Conservation (phyloP, 345 rosid genomes). For the Aquilaria malaccensis region DNA sequence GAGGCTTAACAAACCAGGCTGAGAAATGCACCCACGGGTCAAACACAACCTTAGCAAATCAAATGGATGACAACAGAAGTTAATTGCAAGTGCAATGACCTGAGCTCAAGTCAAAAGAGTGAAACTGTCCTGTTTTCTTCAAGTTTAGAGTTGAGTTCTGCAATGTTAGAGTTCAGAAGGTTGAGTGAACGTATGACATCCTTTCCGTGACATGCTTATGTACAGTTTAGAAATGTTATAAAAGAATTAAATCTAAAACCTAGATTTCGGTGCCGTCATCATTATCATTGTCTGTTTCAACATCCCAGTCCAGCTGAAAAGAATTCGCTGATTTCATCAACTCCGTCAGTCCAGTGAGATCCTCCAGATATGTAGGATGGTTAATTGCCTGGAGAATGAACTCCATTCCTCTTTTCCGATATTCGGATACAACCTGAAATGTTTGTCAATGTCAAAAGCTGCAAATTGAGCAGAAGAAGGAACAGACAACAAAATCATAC, state of each 20-base stretch:
- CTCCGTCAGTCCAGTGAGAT: constrained; percentile 86
- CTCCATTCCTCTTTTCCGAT: constrained; percentile 50
- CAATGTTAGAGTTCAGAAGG: not conserved
- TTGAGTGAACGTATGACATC: not conserved
- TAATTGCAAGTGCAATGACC: no score
- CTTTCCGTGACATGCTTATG: not conserved
- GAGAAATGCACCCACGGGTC: no score
- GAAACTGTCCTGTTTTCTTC: no score
- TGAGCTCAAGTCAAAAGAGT: not conserved
- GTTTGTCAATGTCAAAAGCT: not conserved
- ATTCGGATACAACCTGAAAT: constrained; percentile 73
- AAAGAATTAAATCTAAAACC: not conserved
- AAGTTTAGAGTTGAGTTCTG: no score
- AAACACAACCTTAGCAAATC: no score
- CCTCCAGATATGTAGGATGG: constrained; percentile 91
- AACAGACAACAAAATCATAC: not conserved
- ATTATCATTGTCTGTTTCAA: constrained; percentile 29
- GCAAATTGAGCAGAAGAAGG: not conserved
- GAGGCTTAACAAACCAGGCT: no score
- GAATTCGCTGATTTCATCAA: constrained; percentile 65
- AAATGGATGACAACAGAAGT: no score
- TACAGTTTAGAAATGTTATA: no score
- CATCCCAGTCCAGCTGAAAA: constrained; percentile 69
- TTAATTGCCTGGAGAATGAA: constrained; percentile 82
- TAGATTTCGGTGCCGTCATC: constrained; percentile 34